phyloP scores from a whole-genome alignment of 2,329 filamentous ascomycete genomes.

The Pyrenophora teres region DNA sequence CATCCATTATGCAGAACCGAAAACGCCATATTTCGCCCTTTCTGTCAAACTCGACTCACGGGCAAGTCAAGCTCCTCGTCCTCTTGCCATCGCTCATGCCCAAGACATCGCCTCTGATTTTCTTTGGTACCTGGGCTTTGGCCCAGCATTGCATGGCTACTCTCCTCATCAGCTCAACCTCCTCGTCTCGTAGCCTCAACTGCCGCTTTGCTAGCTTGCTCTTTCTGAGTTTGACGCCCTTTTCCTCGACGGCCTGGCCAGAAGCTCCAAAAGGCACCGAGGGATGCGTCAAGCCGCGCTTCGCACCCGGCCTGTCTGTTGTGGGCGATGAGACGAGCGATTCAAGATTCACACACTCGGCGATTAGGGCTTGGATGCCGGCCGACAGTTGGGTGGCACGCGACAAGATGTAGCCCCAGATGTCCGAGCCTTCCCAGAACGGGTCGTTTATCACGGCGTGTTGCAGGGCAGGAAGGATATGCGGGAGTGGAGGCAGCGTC shows the following conservation, averaged over 20 bases:
- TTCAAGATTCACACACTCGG: constrained; percentile 51
- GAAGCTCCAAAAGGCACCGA: constrained; percentile 14
- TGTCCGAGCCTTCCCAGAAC: constrained; percentile 48
- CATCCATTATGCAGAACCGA: no score
- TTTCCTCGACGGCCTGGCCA: constrained; percentile 17
- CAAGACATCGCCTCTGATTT: constrained; percentile 31
- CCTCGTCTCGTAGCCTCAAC: constrained; percentile 50
- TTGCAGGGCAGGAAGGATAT: constrained; percentile 51
- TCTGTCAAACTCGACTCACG: constrained; percentile 15
- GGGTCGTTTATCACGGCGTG: constrained; percentile 49
- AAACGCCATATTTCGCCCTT: no score
- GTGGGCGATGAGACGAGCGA: constrained; percentile 45
- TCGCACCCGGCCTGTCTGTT: constrained; percentile 19
- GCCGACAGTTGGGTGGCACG: constrained; percentile 51
- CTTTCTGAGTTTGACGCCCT: constrained; percentile 40
- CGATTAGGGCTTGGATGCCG: constrained; percentile 54
- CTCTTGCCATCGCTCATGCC: constrained; percentile 24
- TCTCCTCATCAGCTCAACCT: constrained; percentile 50
- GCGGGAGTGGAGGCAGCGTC: constrained; percentile 40
- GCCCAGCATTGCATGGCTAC: constrained; percentile 53
- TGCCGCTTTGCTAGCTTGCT: constrained; percentile 55
- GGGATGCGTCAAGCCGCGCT: constrained; percentile 29
- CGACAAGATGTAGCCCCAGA: constrained; percentile 51
- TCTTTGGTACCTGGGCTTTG: constrained; percentile 34
- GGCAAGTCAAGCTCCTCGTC: constrained; percentile 40